Evolutionary conservation across 192 early-diverging fungal species (phyloP).

Genomic region (Tieghemiomyces parasiticus): DNA sequence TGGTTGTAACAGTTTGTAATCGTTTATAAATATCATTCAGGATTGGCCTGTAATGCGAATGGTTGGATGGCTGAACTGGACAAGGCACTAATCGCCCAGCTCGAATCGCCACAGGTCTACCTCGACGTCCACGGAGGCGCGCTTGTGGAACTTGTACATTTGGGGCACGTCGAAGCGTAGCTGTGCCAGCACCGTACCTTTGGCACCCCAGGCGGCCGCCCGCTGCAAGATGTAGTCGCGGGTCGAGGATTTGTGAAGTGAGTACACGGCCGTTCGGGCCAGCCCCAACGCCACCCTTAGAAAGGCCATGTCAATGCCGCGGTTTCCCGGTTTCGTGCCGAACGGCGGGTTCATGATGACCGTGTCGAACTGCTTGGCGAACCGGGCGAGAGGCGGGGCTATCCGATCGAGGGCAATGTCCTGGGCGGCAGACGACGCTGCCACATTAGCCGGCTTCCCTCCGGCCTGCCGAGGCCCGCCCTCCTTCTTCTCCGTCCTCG

Average conservation of each 20-base stretch:
- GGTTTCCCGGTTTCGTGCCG: slow-evolving; percentile 55
- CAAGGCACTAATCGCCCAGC: too few relatives aligned
- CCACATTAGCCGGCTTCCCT: slow-evolving; percentile 11
- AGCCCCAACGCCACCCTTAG: slow-evolving; percentile 47
- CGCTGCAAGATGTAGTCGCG: slow-evolving; percentile 52
- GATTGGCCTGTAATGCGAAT: too few relatives aligned
- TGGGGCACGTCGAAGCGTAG: slow-evolving; percentile 61
- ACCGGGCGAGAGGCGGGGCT: slow-evolving; percentile 27
- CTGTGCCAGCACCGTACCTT: slow-evolving; percentile 57
- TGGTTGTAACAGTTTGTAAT: too few relatives aligned
- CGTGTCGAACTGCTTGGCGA: slow-evolving; percentile 46
- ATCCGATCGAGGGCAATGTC: too few relatives aligned
- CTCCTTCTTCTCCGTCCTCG: too few relatives aligned
- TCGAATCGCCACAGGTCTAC: slow-evolving; percentile 55
- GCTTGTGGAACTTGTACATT: slow-evolving; percentile 73
- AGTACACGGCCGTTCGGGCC: slow-evolving; percentile 51
- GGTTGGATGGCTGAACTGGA: too few relatives aligned
- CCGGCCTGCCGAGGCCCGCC: background rate
- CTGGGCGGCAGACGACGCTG: too few relatives aligned
- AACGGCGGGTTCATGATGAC: slow-evolving; percentile 73
- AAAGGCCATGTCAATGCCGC: slow-evolving; percentile 59
- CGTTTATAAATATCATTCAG: too few relatives aligned
- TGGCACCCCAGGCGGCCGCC: slow-evolving; percentile 53
- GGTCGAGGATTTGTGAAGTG: slow-evolving; percentile 65
- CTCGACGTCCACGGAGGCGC: slow-evolving; percentile 49